These are phyloP conservation scores for Pestalotiopsis sp. DNA, from an alignment of 2,329 filamentous ascomycete genomes.

Conservation along the genomic window DNA sequence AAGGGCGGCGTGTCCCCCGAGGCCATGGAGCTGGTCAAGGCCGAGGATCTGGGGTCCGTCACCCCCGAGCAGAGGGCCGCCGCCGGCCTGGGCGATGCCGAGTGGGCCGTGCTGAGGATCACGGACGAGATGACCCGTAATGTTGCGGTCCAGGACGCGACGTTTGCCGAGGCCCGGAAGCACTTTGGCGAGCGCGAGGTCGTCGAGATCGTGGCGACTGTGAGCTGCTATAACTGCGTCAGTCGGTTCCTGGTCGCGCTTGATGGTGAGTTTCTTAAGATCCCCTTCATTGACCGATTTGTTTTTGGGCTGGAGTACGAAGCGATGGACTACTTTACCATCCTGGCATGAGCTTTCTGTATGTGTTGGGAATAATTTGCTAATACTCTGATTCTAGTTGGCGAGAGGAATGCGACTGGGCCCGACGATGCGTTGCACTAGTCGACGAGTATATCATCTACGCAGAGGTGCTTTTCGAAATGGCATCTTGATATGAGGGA, in stretches of 20 bases:
- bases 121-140: conserved; percentile 83
- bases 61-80: conserved; percentile 26
- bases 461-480: no score
- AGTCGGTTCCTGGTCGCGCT: conserved; percentile 82
- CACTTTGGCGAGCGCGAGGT: conserved; percentile 71
- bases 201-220: conserved; percentile 79
- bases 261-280: conserved; percentile 58
- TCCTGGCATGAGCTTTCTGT: background rate
- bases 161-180: conserved; percentile 64
- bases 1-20: conserved; percentile 57
- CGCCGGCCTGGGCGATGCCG: conserved; percentile 51
- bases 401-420: conserved; percentile 56
- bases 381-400: conserved; percentile 41
- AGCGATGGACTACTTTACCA: background rate
- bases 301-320: background rate
- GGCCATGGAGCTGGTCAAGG: conserved; percentile 47
- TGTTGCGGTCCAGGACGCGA: conserved; percentile 67
- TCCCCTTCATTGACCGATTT: background rate
- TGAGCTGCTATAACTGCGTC: conserved; percentile 79
- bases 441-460: background rate
- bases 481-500: background rate
- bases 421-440: conserved; percentile 42
- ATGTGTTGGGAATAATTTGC: conserved; percentile 22
- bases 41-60: conserved; percentile 23
- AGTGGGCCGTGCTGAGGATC: conserved; percentile 72